Evolutionary conservation across 768 basidiomycete genomes (phyloP).

Genomic region (Cystobasidiopsis lactophilus): DNA sequence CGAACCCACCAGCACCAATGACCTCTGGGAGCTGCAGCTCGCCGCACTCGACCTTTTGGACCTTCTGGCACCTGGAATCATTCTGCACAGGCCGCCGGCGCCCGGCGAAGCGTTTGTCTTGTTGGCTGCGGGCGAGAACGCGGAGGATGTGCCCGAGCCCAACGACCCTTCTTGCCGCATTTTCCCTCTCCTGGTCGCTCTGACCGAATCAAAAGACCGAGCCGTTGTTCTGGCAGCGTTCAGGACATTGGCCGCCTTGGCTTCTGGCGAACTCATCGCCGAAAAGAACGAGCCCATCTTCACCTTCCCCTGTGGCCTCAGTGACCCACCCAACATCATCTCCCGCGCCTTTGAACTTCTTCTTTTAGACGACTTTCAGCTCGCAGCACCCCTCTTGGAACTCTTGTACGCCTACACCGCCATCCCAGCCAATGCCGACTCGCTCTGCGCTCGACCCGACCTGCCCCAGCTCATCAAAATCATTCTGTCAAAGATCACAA

Average conservation of each 20-base stretch:
- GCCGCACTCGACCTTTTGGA: conserved; percentile 24
- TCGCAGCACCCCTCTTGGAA: conserved; percentile 14
- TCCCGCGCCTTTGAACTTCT: conserved; percentile 17
- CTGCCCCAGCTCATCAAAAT: conserved; percentile 12
- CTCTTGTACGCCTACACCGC: conserved; percentile 20
- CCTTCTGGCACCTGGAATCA: conserved; percentile 16
- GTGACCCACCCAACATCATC: conserved; percentile 7
- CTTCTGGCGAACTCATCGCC: conserved; percentile 9
- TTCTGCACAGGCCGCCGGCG: conserved; percentile 1
- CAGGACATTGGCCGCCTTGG: conserved; percentile 36
- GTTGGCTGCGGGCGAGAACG: too few species aligned
- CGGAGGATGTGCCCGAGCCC: not conserved
- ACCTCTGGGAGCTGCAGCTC: conserved; percentile 22
- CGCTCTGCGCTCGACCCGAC: conserved; percentile 11
- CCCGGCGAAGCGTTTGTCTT: not conserved
- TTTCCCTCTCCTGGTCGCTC: conserved; percentile 24
- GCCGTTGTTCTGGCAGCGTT: conserved; percentile 49
- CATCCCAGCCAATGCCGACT: conserved; percentile 13
- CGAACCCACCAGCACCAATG: conserved; percentile 4
- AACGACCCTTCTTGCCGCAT: conserved; percentile 24
- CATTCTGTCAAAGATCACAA: conserved; percentile 9
- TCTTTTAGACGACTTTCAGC: conserved; percentile 13
- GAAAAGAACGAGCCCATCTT: conserved; percentile 14
- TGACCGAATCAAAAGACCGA: conserved; percentile 39
- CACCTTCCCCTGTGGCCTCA: conserved; percentile 8